Evolutionary conservation across 2,329 filamentous ascomycete species (phyloP).

Genomic region (Fusarium sp.): DNA sequence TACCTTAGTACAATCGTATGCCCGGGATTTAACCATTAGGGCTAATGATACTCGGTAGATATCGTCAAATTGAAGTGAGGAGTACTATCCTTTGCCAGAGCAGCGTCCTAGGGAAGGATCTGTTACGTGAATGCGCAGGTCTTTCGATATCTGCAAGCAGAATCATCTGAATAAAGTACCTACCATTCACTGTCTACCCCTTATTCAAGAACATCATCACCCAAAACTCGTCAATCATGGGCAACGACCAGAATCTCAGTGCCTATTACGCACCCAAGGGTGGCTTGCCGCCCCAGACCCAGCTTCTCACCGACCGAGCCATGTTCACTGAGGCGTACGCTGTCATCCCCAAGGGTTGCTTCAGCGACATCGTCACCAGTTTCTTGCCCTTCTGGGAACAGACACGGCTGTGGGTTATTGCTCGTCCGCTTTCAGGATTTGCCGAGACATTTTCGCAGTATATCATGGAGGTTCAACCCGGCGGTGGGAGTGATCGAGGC

Average conservation of each 20-base stretch:
- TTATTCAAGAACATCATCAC: not conserved
- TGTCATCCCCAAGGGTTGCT: slow-evolving; percentile 30
- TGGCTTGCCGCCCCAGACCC: slow-evolving; percentile 25
- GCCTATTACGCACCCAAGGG: slow-evolving; percentile 30
- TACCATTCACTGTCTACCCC: too few species aligned
- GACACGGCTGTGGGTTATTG: slow-evolving; percentile 26
- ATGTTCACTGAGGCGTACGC: slow-evolving; percentile 34
- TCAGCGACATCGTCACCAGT: slow-evolving; percentile 32
- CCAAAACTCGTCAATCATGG: slow-evolving; percentile 2
- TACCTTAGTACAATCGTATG: too few species aligned
- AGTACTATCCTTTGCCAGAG: too few species aligned
- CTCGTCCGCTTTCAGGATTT: slow-evolving; percentile 23
- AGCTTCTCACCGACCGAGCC: slow-evolving; percentile 25
- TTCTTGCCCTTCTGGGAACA: slow-evolving; percentile 29
- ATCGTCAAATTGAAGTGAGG: too few species aligned
- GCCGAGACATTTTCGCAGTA: slow-evolving; percentile 30
- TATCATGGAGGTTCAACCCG: slow-evolving; percentile 27
- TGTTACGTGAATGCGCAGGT: too few species aligned
- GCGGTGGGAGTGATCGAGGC: slow-evolving; percentile 22
- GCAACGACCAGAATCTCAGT: slow-evolving; percentile 6
- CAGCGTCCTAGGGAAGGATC: too few species aligned
- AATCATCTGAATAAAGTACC: too few species aligned
- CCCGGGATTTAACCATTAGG: too few species aligned
- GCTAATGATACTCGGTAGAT: too few species aligned
- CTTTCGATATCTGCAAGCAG: too few species aligned